Conservation (phyloP, 805 yeast genomes). For the Helenozyma baotianmanensis region DNA sequence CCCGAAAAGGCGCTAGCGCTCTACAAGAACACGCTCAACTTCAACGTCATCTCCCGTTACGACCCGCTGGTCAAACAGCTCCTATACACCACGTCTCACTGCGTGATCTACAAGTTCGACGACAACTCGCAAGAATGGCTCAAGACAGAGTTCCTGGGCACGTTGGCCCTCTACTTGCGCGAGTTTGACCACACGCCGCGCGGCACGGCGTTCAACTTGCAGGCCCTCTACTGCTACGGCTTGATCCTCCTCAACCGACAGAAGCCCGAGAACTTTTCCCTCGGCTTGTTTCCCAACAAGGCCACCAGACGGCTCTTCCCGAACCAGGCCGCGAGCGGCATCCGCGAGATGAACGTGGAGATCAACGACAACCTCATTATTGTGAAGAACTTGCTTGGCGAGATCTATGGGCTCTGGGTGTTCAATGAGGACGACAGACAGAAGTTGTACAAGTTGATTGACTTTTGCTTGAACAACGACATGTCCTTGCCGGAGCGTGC, state of each 20-base stretch:
- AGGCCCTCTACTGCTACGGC: conserved; percentile 57
- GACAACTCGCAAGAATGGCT: conserved; percentile 60
- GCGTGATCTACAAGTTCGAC: conserved; percentile 64
- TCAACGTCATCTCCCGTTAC: conserved; percentile 71
- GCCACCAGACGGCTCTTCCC: conserved; percentile 43
- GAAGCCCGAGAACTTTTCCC: conserved; percentile 65
- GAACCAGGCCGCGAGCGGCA: conserved; percentile 23
- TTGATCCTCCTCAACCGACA: conserved; percentile 63
- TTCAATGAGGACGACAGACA: conserved; percentile 65
- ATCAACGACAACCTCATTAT: conserved; percentile 66
- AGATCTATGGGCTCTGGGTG: conserved; percentile 75
- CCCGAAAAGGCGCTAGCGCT: conserved; percentile 50
- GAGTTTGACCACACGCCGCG: conserved; percentile 27
- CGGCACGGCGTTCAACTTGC: conserved; percentile 16
- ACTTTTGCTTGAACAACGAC: conserved; percentile 37
- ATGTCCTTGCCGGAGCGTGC: too few relatives aligned
- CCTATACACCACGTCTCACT: conserved; percentile 64
- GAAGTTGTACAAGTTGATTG: conserved; percentile 46
- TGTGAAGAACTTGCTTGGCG: conserved; percentile 61
- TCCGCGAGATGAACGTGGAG: conserved; percentile 57
- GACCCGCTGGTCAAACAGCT: conserved; percentile 69
- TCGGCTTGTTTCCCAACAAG: conserved; percentile 61
- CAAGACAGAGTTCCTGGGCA: conserved; percentile 67
- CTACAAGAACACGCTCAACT: conserved; percentile 64
- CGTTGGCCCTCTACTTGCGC: conserved; percentile 60